Evolutionary conservation across 2,329 filamentous ascomycete genomes (phyloP).

Genomic region (Diaporthe citri): DNA sequence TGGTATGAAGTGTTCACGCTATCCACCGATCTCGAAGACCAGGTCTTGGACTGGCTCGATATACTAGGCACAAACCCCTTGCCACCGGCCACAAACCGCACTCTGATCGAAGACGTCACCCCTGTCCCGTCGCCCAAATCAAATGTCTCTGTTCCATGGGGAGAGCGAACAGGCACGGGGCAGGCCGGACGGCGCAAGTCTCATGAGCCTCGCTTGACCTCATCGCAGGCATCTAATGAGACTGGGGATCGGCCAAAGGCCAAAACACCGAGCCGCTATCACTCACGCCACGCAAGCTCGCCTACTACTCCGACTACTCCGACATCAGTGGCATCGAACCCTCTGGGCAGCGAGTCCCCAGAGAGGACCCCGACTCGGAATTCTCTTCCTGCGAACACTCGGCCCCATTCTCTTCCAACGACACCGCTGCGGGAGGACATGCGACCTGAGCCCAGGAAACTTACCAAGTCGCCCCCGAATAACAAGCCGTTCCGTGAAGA

Average conservation of each 20-base stretch:
- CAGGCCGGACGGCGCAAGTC: constrained; percentile 15
- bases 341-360: constrained; percentile 45
- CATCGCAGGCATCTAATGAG: constrained; percentile 42
- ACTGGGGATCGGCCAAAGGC: constrained; percentile 46
- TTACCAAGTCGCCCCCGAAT: constrained; percentile 51
- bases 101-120: neutral
- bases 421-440: constrained; percentile 53
- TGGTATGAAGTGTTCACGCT: constrained; percentile 92
- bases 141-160: constrained; percentile 48
- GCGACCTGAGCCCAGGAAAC: constrained; percentile 53
- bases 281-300: constrained; percentile 47
- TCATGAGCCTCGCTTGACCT: constrained; percentile 39
- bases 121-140: constrained; percentile 8
- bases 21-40: constrained; percentile 79
- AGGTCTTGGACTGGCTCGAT: constrained; percentile 87
- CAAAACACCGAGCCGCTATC: constrained; percentile 53
- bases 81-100: constrained; percentile 52
- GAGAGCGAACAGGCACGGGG: constrained; percentile 44
- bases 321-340: constrained; percentile 38
- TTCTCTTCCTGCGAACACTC: constrained; percentile 44
- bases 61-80: constrained; percentile 73
- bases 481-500: constrained; percentile 61
- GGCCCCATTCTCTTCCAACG: constrained; percentile 42
- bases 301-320: constrained; percentile 47
- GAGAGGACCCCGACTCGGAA: constrained; percentile 56